phyloP scores from a whole-genome alignment of 768 basidiomycete species.

The Sarcomyxa edulis region DNA sequence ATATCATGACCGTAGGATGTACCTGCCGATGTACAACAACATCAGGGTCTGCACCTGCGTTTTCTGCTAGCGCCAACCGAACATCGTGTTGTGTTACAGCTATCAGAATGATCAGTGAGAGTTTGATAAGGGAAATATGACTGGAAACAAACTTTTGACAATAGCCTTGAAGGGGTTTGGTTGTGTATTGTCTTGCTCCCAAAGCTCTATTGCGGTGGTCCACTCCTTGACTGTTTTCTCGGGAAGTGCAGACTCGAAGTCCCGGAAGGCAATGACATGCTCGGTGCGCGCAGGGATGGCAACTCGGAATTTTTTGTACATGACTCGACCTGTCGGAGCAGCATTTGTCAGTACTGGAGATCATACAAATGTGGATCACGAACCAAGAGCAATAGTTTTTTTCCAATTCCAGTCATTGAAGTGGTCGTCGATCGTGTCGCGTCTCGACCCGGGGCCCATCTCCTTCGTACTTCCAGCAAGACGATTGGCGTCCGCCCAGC shows the following conservation, averaged over 20 bases:
- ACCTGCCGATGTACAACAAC: constrained; percentile 10
- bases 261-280: too few species aligned
- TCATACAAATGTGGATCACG: too few species aligned
- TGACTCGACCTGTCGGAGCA: too few species aligned
- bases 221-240: not conserved
- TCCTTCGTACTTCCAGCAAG: constrained; percentile 23
- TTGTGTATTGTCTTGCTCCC: not conserved
- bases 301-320: too few species aligned
- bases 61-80: constrained; percentile 15
- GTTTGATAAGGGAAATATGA: not conserved
- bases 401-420: constrained; percentile 22
- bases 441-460: constrained; percentile 28
- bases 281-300: too few species aligned
- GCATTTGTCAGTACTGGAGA: too few species aligned
- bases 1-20: constrained; percentile 19
- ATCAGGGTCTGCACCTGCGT: constrained; percentile 13
- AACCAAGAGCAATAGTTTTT: constrained; percentile 18
- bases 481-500: constrained; percentile 22
- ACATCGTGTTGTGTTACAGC: constrained; percentile 12
- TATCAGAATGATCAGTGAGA: not conserved
- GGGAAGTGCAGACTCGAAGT: too few species aligned
- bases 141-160: not conserved
- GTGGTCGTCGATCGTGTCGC: constrained; percentile 20
- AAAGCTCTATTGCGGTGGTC: constrained; percentile 1
- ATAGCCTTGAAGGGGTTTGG: constrained; percentile 2